Conservation (phyloP, 345 rosid genomes). For the Acer yangbiense region DNA sequence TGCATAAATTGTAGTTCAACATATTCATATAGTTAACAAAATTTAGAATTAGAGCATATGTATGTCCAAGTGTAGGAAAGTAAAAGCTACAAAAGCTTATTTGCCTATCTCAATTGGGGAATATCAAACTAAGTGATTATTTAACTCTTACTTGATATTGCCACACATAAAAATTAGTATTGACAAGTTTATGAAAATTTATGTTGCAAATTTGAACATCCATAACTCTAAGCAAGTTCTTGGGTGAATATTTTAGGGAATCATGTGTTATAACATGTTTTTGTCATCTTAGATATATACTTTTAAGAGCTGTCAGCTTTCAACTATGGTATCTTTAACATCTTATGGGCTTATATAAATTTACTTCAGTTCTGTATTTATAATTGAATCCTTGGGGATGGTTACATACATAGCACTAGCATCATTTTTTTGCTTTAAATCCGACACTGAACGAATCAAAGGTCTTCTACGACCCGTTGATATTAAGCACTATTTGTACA, state of each 20-base stretch:
- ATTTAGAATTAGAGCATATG: neutral
- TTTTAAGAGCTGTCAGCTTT: neutral
- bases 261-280: neutral
- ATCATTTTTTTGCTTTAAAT: neutral
- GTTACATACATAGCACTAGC: neutral
- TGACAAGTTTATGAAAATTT: too few species aligned
- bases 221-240: neutral
- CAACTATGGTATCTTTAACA: neutral
- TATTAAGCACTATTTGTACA: too few species aligned
- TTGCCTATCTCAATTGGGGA: neutral
- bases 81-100: neutral
- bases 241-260: neutral
- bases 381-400: neutral
- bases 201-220: neutral
- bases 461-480: too few species aligned
- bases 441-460: too few species aligned
- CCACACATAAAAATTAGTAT: neutral
- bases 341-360: neutral
- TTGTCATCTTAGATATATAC: neutral
- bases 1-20: neutral
- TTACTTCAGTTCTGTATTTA: neutral
- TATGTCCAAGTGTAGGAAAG: neutral
- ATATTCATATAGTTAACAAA: neutral
- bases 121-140: neutral
- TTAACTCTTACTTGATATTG: neutral